Conservation (phyloP, 208 protist species). For the Crithidia thermophila region DNA sequence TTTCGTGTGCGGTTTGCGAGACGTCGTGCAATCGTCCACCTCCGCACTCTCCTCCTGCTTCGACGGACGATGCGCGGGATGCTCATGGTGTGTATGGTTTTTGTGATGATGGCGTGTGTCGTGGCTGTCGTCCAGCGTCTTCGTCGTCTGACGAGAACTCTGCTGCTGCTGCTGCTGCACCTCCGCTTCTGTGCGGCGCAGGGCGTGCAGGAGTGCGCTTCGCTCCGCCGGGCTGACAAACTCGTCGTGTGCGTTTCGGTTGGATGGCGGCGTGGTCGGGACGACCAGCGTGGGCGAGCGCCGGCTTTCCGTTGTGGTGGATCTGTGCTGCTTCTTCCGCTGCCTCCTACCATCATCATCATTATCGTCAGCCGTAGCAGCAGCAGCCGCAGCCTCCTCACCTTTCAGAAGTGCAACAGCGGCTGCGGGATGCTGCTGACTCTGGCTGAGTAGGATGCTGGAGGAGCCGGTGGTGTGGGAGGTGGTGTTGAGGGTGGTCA, state of each 20-base stretch:
- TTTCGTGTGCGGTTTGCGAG: too few relatives aligned
- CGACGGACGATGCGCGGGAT: too few relatives aligned
- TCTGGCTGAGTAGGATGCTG: constrained; percentile 1
- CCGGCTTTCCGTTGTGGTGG: constrained; percentile 8
- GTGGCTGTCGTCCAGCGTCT: not conserved
- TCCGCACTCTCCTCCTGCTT: too few relatives aligned
- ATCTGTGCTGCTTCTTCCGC: not conserved
- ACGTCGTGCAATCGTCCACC: too few relatives aligned
- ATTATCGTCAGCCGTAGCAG: not conserved
- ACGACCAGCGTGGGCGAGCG: constrained; percentile 26
- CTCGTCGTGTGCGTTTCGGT: not conserved
- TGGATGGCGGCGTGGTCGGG: constrained; percentile 3
- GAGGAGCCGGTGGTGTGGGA: constrained; percentile 7
- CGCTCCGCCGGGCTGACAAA: constrained; percentile 18
- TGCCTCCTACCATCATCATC: too few relatives aligned
- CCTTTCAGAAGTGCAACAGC: not conserved
- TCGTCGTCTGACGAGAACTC: not conserved
- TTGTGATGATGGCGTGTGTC: not conserved
- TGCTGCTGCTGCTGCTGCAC: not conserved
- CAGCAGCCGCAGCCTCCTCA: not conserved
- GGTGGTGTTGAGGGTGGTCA: constrained; percentile 16
- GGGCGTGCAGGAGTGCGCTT: constrained; percentile 30
- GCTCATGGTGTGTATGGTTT: too few relatives aligned
- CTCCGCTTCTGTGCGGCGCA: constrained; percentile 14
- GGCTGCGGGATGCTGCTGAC: too few relatives aligned